Base-by-base conservation (phyloP, 2,329 filamentous ascomycete species). In the Paramyrothecium sp. region DNA sequence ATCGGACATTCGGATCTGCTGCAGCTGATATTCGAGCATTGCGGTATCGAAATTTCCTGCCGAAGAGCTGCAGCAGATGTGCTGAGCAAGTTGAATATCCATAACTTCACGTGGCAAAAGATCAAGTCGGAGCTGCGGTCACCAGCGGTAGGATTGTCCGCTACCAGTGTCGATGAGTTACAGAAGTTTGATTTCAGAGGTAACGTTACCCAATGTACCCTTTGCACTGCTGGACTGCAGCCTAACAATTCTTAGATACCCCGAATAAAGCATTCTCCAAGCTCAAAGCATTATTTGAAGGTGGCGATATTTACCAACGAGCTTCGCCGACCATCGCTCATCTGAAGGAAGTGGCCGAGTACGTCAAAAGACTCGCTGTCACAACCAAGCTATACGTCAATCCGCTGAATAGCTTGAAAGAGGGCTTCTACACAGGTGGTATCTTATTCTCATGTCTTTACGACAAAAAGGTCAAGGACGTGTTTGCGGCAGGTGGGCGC, bases 401-500 rank as follows among this genome's bases (percentile, higher is more conserved):
- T 61, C 93, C 94, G 0, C 80, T 99, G 7, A 90, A 88, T 68
- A 96, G 91, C 71, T 85, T 96, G 67, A 96, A 96, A 67, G 93
- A 97, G 69, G 90, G 89, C 56, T 97, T 98, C 70, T 99, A 95
- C 72, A 80, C 85, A 19, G 89, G 90, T 1, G 93, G 93, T 8
- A 80, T 98, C 26, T 79, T 98, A 48, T 98, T 99, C 70, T 91
- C 96, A 60, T 97, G 92, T 67, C 77, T 97, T 2, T 92, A 93
- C 61, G 94, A 98, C 70, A 88, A 85, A 60, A 96, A 92, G 70
- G 84, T 89, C 60, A 88, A 85, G 64, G 89, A 95, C 64, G 91
- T 98, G 0, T 92, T 98, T 67, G 95, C 94, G 7, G 95, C 93
- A 33, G 95, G 96, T 53, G 95, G 95, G 2, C 86, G 95, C 52